phyloP scores from a whole-genome alignment of 768 basidiomycete species.

The Pleurotus platypus region DNA sequence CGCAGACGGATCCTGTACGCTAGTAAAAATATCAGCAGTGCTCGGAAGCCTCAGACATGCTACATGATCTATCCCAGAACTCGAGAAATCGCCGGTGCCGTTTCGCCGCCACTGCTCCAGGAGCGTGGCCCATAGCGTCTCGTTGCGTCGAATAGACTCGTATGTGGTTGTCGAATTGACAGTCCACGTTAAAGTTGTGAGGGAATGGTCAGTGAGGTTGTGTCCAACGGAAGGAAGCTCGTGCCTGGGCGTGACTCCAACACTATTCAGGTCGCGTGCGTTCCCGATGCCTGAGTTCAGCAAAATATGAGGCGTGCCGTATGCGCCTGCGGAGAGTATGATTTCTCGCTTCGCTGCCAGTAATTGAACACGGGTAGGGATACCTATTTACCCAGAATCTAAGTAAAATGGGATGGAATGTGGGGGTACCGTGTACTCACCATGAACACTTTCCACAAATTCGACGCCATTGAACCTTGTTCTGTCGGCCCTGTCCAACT shows the following conservation, averaged over 20 bases:
- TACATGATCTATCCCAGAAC: conserved; percentile 13
- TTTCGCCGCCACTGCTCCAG: conserved; percentile 24
- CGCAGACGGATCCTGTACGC: conserved; percentile 19
- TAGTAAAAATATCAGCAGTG: conserved; percentile 13
- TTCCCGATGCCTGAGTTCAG: conserved; percentile 32
- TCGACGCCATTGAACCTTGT: background rate
- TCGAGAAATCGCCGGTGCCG: conserved; percentile 20
- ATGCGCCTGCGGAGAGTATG: conserved; percentile 30
- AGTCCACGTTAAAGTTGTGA: conserved; percentile 11
- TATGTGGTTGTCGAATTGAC: conserved; percentile 23
- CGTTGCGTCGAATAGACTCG: conserved; percentile 21
- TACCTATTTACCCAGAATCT: background rate
- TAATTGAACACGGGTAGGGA: background rate
- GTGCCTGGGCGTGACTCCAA: conserved; percentile 30
- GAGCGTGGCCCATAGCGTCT: conserved; percentile 15
- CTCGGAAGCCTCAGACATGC: conserved; percentile 17
- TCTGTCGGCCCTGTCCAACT: background rate
- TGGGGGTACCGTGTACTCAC: background rate
- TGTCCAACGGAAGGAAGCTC: conserved; percentile 31
- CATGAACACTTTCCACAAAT: background rate
- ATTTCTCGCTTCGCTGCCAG: conserved; percentile 28
- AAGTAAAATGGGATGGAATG: background rate
- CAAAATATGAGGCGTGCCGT: conserved; percentile 27
- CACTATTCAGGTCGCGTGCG: conserved; percentile 7
- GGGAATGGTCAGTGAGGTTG: conserved; percentile 29